These are phyloP conservation scores for Stemphylium beticola DNA, from an alignment of 2,329 filamentous ascomycete genomes.

Conservation along the genomic window DNA sequence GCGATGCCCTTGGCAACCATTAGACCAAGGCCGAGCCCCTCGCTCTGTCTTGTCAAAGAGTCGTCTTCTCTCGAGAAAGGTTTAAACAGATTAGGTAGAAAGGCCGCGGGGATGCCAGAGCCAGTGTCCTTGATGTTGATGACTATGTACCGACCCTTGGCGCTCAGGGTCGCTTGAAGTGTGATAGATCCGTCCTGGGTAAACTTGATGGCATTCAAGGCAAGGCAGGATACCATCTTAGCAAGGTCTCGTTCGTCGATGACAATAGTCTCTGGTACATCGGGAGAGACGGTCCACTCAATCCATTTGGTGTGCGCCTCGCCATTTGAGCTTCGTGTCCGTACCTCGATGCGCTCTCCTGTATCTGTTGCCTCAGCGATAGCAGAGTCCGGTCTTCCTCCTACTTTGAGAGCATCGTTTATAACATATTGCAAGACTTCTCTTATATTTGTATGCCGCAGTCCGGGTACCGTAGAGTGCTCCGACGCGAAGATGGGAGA, in stretches of 20 bases:
- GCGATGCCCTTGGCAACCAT: conserved; percentile 76
- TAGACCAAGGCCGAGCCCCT: conserved; percentile 71
- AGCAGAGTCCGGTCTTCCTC: conserved; percentile 60
- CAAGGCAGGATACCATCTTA: conserved; percentile 68
- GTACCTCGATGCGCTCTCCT: conserved; percentile 59
- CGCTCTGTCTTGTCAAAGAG: conserved; percentile 69
- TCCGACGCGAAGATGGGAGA: conserved; percentile 46
- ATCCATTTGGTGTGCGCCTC: conserved; percentile 55
- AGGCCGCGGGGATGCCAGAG: conserved; percentile 70
- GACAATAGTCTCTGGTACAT: conserved; percentile 61
- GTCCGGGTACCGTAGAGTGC: conserved; percentile 53
- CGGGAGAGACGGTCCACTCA: conserved; percentile 58
- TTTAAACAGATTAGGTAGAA: conserved; percentile 71
- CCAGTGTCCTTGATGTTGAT: conserved; percentile 71
- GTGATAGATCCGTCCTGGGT: conserved; percentile 68
- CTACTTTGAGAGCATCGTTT: conserved; percentile 59
- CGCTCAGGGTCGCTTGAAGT: conserved; percentile 60
- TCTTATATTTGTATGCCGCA: conserved; percentile 56
- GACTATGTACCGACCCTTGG: conserved; percentile 60
- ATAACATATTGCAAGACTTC: conserved; percentile 60
- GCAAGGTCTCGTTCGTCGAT: conserved; percentile 68
- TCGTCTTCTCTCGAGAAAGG: conserved; percentile 73
- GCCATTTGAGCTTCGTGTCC: conserved; percentile 52
- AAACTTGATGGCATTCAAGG: conserved; percentile 73
- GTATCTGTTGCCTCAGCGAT: conserved; percentile 54